Evolutionary conservation across 805 yeast species (phyloP).

Genomic region (Debaryomyces prosopidis): DNA sequence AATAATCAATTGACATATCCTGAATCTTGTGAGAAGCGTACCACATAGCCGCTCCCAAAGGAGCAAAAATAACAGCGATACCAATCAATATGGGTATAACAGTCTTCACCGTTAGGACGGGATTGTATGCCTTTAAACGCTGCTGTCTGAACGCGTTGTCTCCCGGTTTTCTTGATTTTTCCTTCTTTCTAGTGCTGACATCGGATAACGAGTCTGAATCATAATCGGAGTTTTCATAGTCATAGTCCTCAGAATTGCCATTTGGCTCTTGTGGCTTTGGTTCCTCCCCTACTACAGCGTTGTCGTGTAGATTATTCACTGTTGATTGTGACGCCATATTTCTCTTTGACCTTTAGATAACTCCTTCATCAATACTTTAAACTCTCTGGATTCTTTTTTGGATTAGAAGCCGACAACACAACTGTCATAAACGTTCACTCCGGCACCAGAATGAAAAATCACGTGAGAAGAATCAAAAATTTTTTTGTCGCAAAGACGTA

Average conservation of each 20-base stretch:
- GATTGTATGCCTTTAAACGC: slow-evolving; percentile 50
- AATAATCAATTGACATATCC: slow-evolving; percentile 42
- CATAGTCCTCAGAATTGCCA: not conserved
- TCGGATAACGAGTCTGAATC: slow-evolving; percentile 48
- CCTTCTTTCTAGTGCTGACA: slow-evolving; percentile 40
- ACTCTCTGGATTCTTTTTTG: too few species aligned
- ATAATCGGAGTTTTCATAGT: slow-evolving; percentile 15
- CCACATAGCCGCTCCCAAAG: slow-evolving; percentile 50
- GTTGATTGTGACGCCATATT: not conserved
- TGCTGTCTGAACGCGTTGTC: slow-evolving; percentile 61
- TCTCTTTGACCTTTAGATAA: not conserved
- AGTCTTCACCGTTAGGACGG: slow-evolving; percentile 42
- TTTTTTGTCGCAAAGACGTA: not conserved
- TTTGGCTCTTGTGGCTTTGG: not conserved
- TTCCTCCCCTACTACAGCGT: not conserved
- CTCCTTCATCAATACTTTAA: too few species aligned
- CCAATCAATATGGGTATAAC: slow-evolving; percentile 41
- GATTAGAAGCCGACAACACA: too few species aligned
- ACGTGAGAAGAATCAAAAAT: not conserved
- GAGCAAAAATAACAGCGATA: slow-evolving; percentile 42
- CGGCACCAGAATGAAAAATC: not conserved
- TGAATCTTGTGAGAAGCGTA: slow-evolving; percentile 39
- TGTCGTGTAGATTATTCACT: not conserved
- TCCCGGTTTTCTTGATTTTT: slow-evolving; percentile 63
- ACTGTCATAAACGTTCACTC: too few species aligned